These are phyloP conservation scores for Nannochloris sp. DNA, from an alignment of 139 green algal species.

Conservation along the genomic window DNA sequence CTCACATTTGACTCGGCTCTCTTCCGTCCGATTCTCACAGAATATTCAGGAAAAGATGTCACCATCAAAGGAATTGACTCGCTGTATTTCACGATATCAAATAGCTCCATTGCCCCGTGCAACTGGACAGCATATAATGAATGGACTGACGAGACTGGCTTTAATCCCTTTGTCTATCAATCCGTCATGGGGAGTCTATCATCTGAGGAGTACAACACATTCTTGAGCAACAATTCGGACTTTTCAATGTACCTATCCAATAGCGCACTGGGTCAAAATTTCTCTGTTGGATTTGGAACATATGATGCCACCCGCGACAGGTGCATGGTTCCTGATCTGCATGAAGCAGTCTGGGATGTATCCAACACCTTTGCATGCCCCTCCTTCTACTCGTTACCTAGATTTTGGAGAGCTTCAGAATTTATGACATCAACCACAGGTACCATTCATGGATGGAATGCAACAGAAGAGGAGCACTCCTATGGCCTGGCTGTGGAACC, in stretches of 20 bases:
- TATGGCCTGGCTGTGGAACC: conserved; percentile 28
- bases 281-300: conserved; percentile 10
- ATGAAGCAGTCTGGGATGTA: conserved; percentile 5
- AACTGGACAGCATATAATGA: conserved; percentile 2
- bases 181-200: conserved; percentile 2
- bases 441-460: not conserved
- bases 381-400: conserved; percentile 26
- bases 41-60: conserved; percentile 10
- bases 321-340: conserved; percentile 12
- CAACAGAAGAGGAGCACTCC: conserved; percentile 2
- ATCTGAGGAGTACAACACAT: not conserved
- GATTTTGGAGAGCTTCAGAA: conserved; percentile 13
- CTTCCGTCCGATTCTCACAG: conserved; percentile 5
- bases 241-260: not conserved
- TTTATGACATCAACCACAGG: conserved; percentile 10
- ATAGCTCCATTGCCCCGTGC: conserved; percentile 4
- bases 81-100: conserved; percentile 6
- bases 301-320: not conserved
- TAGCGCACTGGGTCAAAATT: conserved; percentile 6
- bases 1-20: conserved; percentile 17
- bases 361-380: conserved; percentile 7
- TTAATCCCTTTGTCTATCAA: conserved; percentile 13
- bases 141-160: conserved; percentile 15
- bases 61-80: conserved; percentile 8
- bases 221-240: conserved; percentile 6